Percentiles rank a stretch among this genome's conserved stretches.
Conservation (phyloP, 805 yeast species). For the Hanseniaspora mollemarum region DNA sequence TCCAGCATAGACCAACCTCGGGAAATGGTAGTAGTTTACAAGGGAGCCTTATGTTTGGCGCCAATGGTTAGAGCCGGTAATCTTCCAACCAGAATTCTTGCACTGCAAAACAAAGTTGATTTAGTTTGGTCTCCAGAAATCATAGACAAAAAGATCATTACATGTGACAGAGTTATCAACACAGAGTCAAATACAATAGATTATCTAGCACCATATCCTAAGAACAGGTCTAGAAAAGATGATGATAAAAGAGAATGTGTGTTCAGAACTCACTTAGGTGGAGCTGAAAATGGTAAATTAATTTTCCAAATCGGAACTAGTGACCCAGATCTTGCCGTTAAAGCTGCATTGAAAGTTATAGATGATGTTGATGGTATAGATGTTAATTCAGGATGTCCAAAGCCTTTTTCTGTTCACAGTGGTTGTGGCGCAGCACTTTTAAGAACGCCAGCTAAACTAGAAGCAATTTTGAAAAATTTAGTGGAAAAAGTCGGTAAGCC, state of each 20-base stretch:
- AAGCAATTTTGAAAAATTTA: constrained; percentile 51
- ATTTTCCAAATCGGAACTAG: constrained; percentile 90
- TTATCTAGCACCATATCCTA: constrained; percentile 33
- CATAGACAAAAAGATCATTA: constrained; percentile 69
- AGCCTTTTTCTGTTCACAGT: constrained; percentile 82
- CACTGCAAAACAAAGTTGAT: constrained; percentile 80
- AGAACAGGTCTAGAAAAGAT: constrained; percentile 31
- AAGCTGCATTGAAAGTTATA: constrained; percentile 74
- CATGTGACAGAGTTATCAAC: constrained; percentile 57
- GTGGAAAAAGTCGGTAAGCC: constrained; percentile 77
- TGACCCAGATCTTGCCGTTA: constrained; percentile 69
- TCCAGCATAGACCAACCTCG: too few species aligned
- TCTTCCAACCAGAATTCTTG: constrained; percentile 72
- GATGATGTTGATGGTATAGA: constrained; percentile 87
- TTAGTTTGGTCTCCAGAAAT: constrained; percentile 94
- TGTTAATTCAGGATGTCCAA: constrained; percentile 94
- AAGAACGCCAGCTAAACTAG: constrained; percentile 66
- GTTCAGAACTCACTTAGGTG: constrained; percentile 57
- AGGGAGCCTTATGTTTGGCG: constrained; percentile 74
- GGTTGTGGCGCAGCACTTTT: constrained; percentile 97
- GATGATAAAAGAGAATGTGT: constrained; percentile 46
- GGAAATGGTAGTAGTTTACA: constrained; percentile 50
- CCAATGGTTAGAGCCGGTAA: constrained; percentile 98
- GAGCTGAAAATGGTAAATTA: constrained; percentile 49
- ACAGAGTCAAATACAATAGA: constrained; percentile 48